Conservation (phyloP, 2,329 filamentous ascomycete species). For the Alternaria longipes region DNA sequence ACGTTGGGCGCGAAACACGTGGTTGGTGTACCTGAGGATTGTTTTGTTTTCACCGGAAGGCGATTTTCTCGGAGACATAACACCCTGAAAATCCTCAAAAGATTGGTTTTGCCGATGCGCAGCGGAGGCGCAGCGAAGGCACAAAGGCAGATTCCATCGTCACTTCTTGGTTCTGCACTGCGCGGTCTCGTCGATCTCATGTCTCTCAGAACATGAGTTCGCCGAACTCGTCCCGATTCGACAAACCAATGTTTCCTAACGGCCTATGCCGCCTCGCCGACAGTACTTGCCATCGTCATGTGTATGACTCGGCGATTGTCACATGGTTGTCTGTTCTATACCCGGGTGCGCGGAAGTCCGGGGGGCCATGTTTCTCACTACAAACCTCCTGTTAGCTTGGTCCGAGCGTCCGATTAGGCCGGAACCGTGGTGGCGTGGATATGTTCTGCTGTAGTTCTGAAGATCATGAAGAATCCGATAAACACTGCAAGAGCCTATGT, state of each 20-base stretch:
- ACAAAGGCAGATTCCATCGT: not conserved
- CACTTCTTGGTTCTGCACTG: not conserved
- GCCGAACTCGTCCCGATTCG: slow-evolving; percentile 14
- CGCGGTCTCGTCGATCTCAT: not conserved
- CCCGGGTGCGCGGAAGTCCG: slow-evolving; percentile 7
- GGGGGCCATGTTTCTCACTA: not conserved
- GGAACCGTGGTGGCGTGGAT: slow-evolving; percentile 2
- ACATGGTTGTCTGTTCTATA: slow-evolving; percentile 1
- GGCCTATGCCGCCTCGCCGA: not conserved
- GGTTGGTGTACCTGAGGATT: not conserved
- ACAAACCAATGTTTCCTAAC: not conserved
- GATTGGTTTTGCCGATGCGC: not conserved
- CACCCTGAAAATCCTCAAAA: not conserved
- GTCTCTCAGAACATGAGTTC: not conserved
- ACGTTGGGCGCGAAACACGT: slow-evolving; percentile 5
- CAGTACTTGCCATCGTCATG: not conserved
- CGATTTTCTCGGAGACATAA: not conserved
- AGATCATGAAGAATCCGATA: slow-evolving; percentile 1
- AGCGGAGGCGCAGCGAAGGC: not conserved
- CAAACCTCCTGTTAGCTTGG: not conserved
- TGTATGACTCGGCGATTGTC: slow-evolving; percentile 7
- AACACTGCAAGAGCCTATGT: not conserved
- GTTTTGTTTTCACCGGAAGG: slow-evolving; percentile 4
- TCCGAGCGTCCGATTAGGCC: not conserved
- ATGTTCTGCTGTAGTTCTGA: slow-evolving; percentile 1